Percentiles rank a stretch among this genome's conserved stretches.
Conservation (phyloP, 495 filamentous ascomycete genomes). For the Aspergillus nidulans region DNA sequence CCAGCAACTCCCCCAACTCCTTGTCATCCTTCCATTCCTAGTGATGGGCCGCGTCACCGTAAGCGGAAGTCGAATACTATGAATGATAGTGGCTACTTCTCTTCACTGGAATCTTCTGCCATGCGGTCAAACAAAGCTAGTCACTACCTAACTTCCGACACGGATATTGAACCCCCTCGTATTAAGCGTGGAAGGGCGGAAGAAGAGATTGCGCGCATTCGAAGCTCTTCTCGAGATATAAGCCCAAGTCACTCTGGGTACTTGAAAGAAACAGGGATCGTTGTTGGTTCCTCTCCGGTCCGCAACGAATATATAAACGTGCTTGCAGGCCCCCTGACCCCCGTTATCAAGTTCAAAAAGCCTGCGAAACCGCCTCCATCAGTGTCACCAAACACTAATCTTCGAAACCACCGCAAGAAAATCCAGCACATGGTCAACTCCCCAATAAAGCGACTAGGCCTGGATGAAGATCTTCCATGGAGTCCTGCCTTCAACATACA, state of each 20-base stretch:
- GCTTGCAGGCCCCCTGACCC: constrained; percentile 79
- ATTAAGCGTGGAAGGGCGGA: constrained; percentile 88
- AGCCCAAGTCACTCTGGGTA: constrained; percentile 67
- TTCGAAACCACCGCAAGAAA: constrained; percentile 84
- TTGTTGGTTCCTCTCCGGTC: constrained; percentile 60
- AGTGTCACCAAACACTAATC: constrained; percentile 88
- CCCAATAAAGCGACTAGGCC: constrained; percentile 67
- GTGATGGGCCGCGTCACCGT: constrained; percentile 49
- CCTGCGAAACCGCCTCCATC: constrained; percentile 79
- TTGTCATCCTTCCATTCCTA: constrained; percentile 46
- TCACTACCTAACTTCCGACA: constrained; percentile 64
- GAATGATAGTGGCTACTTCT: constrained; percentile 97
- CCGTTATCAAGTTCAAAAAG: constrained; percentile 78
- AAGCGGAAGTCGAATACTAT: constrained; percentile 73
- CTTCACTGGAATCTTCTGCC: constrained; percentile 93
- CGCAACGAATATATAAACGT: constrained; percentile 50
- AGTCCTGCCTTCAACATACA: constrained; percentile 73
- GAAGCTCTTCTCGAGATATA: constrained; percentile 81
- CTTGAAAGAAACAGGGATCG: constrained; percentile 35
- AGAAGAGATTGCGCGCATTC: constrained; percentile 91
- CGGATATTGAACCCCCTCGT: constrained; percentile 65
- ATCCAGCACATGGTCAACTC: constrained; percentile 87
- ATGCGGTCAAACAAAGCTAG: constrained; percentile 61
- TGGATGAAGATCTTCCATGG: constrained; percentile 63
- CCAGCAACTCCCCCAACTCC: constrained; percentile 74